Evolutionary conservation across 208 protist species (phyloP), one percentile per base, ranked within the genome.

Genomic region (Endotrypanum monterogeii): DNA sequence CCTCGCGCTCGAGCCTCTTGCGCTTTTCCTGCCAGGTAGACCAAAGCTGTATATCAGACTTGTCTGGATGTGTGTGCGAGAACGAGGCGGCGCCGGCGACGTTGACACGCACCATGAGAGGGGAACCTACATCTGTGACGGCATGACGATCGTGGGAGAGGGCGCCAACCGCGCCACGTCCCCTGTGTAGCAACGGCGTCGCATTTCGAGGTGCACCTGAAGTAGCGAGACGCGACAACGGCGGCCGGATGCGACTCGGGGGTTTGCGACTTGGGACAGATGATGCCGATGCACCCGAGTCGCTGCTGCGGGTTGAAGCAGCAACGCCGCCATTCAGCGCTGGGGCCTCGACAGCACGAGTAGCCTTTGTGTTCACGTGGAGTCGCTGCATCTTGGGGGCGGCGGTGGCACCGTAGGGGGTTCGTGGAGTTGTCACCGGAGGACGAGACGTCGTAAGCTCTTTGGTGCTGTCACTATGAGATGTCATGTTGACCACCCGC

Each of bases 21-120:
- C 68, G 50, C 56, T 77, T 81, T 3, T n/a, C 48, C 30, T 66
- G 67, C 83, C 83, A 85, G 23, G 69, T 76, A 1, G 30, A 37
- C 12, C 71, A 30, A 20, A 75, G 69, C 51, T 65, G 20, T 16
- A 41, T 18, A 5, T 73, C 57, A 25, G 48, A 54, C 23, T 37
- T 66, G 12, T 28, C 35, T 11, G 44, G 62, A 48, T 16, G 5
- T n/a, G 62, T 2, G 44, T 48, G 39, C 23, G 62, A 54, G 3
- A 25, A 44, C 28, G 62, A 48, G 25, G 62, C 7, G 3, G 41
- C 25, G 62, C 28, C n/a, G 20, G n/a, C 28, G 44, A 37, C 28
- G 6, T 68, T 51, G 14, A 25, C 39, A 14, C 62, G 14, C 20
- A 37, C 58, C 32, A 23, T 65, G 18, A 37, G 8, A 37, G 2